Base-by-base conservation (phyloP, 2,329 filamentous ascomycete genomes). In the Cordyceps pruinosa region DNA sequence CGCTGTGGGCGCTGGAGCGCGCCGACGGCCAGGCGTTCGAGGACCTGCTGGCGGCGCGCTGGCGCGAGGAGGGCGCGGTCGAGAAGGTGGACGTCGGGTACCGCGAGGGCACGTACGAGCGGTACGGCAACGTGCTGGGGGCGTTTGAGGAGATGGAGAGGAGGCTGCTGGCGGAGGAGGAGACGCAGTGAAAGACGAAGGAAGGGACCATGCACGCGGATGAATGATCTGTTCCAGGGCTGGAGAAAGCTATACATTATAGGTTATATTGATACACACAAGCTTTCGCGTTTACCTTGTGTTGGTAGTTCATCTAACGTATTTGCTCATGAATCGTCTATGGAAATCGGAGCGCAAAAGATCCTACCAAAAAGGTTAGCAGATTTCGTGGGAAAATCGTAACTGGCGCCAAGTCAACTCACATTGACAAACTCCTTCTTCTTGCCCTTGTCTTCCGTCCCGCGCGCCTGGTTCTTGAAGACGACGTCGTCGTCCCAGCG, bases 401-500 rank as follows among this genome's bases (percentile, higher is more conserved):
- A 13, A 48, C 21, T 48, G 41, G 15, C n/a, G 57, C n/a, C 59
- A 35, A 58, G 8, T 42, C 3, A 9, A 76, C 85, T 75, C 71
- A 90, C 91, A 69, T 99, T 99, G 72, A 99, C 92, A 75, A 99
- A 99, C 73, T 96, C 92, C 77, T 93, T 95, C 73, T 82, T 84
- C 77, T 91, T 84, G 61, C 87, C 85, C 77, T 87, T 92, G 61
- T 97, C 90, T 68, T 97, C 93, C 0, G 92, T 96, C 9, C 93
- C 94, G 59, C 94, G 83, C 34, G 93, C 94, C 75, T 99, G 94
- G 72, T 99, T 99, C 78, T 96, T 97, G 76, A 99, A 99, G 3
- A 99, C 92, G 13, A 99, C 94, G 70, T 99, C 94, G 66, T 99
- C 94, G 65, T 99, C 94, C 94, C 94, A 99, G 65, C 92, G 78